Percentiles rank a stretch among this genome's conserved stretches.
Evolutionary conservation across 1,139 yeast species (phyloP).

Genomic region (Suhomyces atakaporum): DNA sequence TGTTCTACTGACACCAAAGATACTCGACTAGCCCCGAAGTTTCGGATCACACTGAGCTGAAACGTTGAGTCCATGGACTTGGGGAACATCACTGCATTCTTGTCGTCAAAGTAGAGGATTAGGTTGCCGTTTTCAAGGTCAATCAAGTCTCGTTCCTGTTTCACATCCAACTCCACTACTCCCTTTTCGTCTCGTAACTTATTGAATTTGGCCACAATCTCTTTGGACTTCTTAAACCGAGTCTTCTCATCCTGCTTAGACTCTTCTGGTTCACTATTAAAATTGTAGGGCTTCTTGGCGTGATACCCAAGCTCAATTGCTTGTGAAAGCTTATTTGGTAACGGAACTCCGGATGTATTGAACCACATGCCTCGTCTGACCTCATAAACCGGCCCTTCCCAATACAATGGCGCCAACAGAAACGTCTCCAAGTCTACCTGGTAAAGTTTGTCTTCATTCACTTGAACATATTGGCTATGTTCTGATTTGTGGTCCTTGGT

Average conservation of each 20-base stretch:
- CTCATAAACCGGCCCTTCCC: constrained; percentile 88
- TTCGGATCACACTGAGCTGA: constrained; percentile 42
- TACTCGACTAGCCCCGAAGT: constrained; percentile 36
- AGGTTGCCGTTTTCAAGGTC: constrained; percentile 33
- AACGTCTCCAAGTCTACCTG: constrained; percentile 62
- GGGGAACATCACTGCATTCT: constrained; percentile 43
- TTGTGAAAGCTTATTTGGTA: constrained; percentile 51
- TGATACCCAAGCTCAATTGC: constrained; percentile 61
- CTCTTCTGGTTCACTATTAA: constrained; percentile 17
- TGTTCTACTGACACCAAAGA: constrained; percentile 38
- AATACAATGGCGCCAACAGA: constrained; percentile 68
- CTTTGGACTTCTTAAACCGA: constrained; percentile 16
- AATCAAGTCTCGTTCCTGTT: constrained; percentile 33
- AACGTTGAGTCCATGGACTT: constrained; percentile 32
- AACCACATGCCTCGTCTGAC: constrained; percentile 91
- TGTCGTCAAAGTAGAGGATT: constrained; percentile 35
- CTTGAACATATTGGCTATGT: constrained; percentile 28
- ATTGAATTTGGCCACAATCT: constrained; percentile 27
- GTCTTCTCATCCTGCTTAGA: constrained; percentile 6
- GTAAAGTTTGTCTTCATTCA: constrained; percentile 79
- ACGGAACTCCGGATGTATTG: constrained; percentile 59
- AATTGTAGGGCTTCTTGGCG: constrained; percentile 33
- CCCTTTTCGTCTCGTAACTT: constrained; percentile 12
- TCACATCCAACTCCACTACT: constrained; percentile 17
- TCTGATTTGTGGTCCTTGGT: too few species aligned